A percentile compares a stretch with the other conserved stretches of the same genome.
Conservation (phyloP, 1,139 yeast genomes). For the Taphrina communis region DNA sequence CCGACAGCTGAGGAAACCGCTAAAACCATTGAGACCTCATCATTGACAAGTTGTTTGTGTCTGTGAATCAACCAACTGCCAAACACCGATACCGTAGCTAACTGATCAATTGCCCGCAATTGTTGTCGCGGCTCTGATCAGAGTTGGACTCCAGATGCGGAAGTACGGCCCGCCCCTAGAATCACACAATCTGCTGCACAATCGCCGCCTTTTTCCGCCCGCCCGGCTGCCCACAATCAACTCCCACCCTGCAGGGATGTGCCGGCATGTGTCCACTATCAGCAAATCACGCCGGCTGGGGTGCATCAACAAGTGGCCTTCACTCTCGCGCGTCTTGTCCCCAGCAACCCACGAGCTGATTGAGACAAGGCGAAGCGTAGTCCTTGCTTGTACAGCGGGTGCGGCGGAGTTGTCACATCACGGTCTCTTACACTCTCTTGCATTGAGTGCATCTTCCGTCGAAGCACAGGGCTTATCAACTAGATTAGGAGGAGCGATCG, state of each 20-base stretch:
- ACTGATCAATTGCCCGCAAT: neutral
- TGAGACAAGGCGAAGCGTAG: too few species aligned
- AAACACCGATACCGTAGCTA: too few species aligned
- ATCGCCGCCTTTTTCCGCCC: constrained; percentile 3
- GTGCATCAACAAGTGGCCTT: too few species aligned
- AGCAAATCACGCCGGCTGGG: neutral
- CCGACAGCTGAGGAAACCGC: too few species aligned
- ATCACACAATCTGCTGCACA: constrained; percentile 7
- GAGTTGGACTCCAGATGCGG: constrained; percentile 2
- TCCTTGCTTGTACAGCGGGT: too few species aligned
- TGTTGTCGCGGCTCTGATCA: constrained; percentile 1
- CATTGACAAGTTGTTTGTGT: too few species aligned
- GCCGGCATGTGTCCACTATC: neutral
- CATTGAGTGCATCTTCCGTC: neutral
- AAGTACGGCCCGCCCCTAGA: neutral
- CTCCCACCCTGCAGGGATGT: too few species aligned
- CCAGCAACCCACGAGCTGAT: too few species aligned
- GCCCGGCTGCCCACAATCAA: neutral
- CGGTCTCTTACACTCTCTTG: neutral
- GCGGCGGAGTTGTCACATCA: too few species aligned
- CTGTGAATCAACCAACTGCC: too few species aligned
- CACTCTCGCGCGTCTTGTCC: too few species aligned
- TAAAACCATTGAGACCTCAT: too few species aligned
- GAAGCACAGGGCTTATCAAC: neutral
- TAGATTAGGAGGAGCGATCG: neutral